phyloP scores from a whole-genome alignment of 371 early-diverging fungal species.

The Chytridium lagenaria region DNA sequence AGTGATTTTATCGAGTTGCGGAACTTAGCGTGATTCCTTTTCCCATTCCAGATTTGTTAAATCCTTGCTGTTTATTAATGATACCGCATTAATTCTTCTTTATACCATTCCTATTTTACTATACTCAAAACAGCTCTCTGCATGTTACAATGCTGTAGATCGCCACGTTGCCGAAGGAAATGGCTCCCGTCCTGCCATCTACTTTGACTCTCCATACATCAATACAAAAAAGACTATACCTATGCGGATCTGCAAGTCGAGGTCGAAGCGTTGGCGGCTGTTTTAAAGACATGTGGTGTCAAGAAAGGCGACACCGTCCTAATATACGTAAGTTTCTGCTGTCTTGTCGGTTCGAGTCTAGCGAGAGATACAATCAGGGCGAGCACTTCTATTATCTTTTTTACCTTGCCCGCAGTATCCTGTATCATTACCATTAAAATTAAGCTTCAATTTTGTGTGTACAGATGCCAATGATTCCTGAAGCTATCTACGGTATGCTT shows the following conservation, averaged over 20 bases:
- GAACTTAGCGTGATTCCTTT: too few species aligned
- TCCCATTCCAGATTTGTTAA: too few species aligned
- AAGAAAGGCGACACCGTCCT: slow-evolving; percentile 90
- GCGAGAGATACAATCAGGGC: slow-evolving; percentile 8
- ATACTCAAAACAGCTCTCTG: slow-evolving; percentile 26
- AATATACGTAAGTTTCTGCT: slow-evolving; percentile 71
- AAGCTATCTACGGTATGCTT: slow-evolving; percentile 88
- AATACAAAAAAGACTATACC: slow-evolving; percentile 67
- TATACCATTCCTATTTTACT: too few species aligned
- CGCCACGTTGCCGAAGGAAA: slow-evolving; percentile 74
- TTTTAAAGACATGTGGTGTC: slow-evolving; percentile 75
- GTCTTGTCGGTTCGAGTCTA: neutral
- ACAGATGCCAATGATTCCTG: too few species aligned
- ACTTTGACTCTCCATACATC: slow-evolving; percentile 83
- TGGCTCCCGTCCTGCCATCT: slow-evolving; percentile 76
- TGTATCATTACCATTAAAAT: too few species aligned
- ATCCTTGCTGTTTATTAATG: too few species aligned
- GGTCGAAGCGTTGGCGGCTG: slow-evolving; percentile 79
- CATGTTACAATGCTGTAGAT: slow-evolving; percentile 93
- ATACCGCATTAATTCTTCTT: too few species aligned
- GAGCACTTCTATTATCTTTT: slow-evolving; percentile 4
- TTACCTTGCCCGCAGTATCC: too few species aligned
- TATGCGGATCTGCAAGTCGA: slow-evolving; percentile 80
- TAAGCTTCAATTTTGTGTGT: too few species aligned
- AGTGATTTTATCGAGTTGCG: too few species aligned